These are phyloP conservation scores for Talaromyces nanjingensis DNA, from an alignment of 495 filamentous ascomycete species.

Conservation along the genomic window DNA sequence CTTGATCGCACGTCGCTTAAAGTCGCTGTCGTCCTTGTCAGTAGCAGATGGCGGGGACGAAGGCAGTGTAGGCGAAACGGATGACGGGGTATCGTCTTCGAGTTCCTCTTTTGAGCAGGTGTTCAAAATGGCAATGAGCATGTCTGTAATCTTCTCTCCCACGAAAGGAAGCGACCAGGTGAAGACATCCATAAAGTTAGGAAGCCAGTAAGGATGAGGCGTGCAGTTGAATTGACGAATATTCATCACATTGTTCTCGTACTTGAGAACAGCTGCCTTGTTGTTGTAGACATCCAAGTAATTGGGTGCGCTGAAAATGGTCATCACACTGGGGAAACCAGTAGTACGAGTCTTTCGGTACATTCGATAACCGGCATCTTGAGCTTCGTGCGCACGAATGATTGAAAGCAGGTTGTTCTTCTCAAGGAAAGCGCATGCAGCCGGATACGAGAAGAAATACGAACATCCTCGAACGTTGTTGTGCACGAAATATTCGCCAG, in stretches of 20 bases:
- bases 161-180: slow-evolving; percentile 99
- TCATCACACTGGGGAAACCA: slow-evolving; percentile 99
- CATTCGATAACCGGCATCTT: slow-evolving; percentile 98
- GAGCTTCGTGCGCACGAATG: slow-evolving; percentile 97
- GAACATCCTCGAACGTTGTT: slow-evolving; percentile 98
- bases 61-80: slow-evolving; percentile 53
- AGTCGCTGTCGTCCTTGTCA: slow-evolving; percentile 77
- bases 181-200: slow-evolving; percentile 99
- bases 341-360: slow-evolving; percentile 97
- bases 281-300: slow-evolving; percentile 99
- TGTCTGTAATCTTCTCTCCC: slow-evolving; percentile 98
- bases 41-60: slow-evolving; percentile 61
- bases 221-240: slow-evolving; percentile 99
- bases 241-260: slow-evolving; percentile 99
- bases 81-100: slow-evolving; percentile 67
- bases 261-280: slow-evolving; percentile 97
- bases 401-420: slow-evolving; percentile 98
- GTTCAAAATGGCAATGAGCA: slow-evolving; percentile 97
- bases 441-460: slow-evolving; percentile 98
- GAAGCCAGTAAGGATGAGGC: slow-evolving; percentile 97
- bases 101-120: slow-evolving; percentile 97
- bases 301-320: slow-evolving; percentile 97
- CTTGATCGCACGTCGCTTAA: slow-evolving; percentile 92
- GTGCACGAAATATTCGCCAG: slow-evolving; percentile 92
- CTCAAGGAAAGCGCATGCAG: slow-evolving; percentile 95